Conservation (phyloP, 1,284 basidiomycete species). For the Wallemia mellicola region DNA sequence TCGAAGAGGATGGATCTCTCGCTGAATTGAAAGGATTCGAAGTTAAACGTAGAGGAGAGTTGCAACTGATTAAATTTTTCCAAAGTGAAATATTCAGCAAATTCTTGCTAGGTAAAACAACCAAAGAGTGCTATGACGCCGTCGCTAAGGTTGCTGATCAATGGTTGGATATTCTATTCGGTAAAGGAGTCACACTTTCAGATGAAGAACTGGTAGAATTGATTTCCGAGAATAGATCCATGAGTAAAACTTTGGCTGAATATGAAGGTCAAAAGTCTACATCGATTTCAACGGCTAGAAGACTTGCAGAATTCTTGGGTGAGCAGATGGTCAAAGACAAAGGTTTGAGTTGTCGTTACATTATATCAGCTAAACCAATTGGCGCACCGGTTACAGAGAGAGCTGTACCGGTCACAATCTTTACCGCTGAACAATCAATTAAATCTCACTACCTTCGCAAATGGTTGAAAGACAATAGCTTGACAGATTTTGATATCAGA, state of each 20-base stretch:
- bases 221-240: constrained; percentile 93
- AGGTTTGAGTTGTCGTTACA: constrained; percentile 92
- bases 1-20: constrained; percentile 86
- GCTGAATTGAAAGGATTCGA: constrained; percentile 98
- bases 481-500: constrained; percentile 68
- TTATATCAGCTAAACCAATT: constrained; percentile 78
- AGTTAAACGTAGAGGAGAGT: constrained; percentile 87
- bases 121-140: constrained; percentile 78
- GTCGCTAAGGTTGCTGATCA: constrained; percentile 84
- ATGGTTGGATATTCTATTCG: constrained; percentile 89
- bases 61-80: constrained; percentile 99
- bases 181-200: constrained; percentile 46
- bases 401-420: constrained; percentile 93
- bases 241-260: constrained; percentile 88
- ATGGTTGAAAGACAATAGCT: constrained; percentile 80
- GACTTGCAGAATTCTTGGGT: constrained; percentile 87
- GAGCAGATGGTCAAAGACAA: constrained; percentile 99
- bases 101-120: constrained; percentile 71
- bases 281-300: constrained; percentile 81
- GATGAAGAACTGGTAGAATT: constrained; percentile 90
- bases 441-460: constrained; percentile 75
- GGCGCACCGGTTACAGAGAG: constrained; percentile 92
- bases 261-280: constrained; percentile 94
- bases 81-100: constrained; percentile 96
- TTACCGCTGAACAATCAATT: constrained; percentile 71